Percentiles rank a stretch among this genome's conserved stretches.
These are phyloP conservation scores for Rhodotorula taiwanensis DNA, from an alignment of 768 basidiomycete genomes.

Conservation along the genomic window DNA sequence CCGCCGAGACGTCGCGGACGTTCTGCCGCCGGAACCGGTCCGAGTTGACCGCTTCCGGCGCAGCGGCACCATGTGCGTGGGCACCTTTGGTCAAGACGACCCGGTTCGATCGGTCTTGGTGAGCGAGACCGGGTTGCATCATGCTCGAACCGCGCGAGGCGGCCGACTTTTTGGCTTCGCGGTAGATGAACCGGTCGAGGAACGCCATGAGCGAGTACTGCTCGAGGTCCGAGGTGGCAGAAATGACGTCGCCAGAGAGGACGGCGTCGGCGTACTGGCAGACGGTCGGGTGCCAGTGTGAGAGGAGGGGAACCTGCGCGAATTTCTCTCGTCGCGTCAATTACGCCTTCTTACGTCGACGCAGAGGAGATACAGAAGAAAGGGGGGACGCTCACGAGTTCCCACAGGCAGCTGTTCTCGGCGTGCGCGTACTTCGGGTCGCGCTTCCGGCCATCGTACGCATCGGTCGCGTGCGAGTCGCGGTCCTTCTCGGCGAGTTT, in stretches of 20 bases:
- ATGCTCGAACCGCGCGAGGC: conserved; percentile 70
- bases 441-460: conserved; percentile 80
- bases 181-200: conserved; percentile 93
- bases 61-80: not conserved
- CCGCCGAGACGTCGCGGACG: conserved; percentile 69
- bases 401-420: conserved; percentile 73
- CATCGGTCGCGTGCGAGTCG: conserved; percentile 5
- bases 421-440: conserved; percentile 83
- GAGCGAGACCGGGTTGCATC: conserved; percentile 84
- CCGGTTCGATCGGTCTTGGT: conserved; percentile 54
- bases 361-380: not conserved
- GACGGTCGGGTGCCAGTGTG: conserved; percentile 86
- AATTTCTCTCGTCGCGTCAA: too few species aligned
- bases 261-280: conserved; percentile 80
- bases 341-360: too few species aligned
- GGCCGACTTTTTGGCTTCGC: conserved; percentile 74
- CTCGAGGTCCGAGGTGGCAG: conserved; percentile 77
- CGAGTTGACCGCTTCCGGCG: conserved; percentile 57
- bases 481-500: not conserved
- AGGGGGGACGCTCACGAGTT: conserved; percentile 58
- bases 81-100: conserved; percentile 58
- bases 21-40: conserved; percentile 64
- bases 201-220: conserved; percentile 91
- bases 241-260: conserved; percentile 62
- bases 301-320: conserved; percentile 62